phyloP scores from a whole-genome alignment of 2,329 filamentous ascomycete genomes.

The Decorospora gaudefroyi region DNA sequence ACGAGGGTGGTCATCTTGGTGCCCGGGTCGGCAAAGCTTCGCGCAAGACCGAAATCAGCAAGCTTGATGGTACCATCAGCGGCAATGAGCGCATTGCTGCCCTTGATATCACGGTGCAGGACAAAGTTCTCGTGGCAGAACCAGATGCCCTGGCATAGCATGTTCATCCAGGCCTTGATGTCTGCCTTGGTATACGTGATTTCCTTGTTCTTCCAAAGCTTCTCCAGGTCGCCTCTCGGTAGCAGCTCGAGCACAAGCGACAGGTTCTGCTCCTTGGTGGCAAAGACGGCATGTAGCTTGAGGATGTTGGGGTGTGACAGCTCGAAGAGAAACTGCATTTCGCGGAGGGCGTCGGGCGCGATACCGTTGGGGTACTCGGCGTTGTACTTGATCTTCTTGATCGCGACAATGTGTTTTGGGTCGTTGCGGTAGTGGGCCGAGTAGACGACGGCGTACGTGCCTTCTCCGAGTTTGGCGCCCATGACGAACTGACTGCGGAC shows the following conservation, averaged over 20 bases:
- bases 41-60: constrained; percentile 94
- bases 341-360: constrained; percentile 90
- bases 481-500: constrained; percentile 85
- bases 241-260: constrained; percentile 94
- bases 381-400: constrained; percentile 90
- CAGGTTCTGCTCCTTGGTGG: constrained; percentile 93
- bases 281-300: constrained; percentile 87
- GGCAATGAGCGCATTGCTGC: constrained; percentile 94
- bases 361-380: constrained; percentile 89
- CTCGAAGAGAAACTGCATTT: constrained; percentile 94
- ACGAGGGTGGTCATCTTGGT: constrained; percentile 89
- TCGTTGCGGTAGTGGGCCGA: constrained; percentile 77
- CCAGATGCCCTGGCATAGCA: constrained; percentile 90
- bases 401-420: constrained; percentile 77
- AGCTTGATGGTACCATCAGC: constrained; percentile 92
- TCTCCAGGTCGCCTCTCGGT: constrained; percentile 90
- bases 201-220: constrained; percentile 76
- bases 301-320: constrained; percentile 96
- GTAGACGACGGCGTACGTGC: constrained; percentile 96
- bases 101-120: constrained; percentile 97
- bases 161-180: constrained; percentile 98
- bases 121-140: constrained; percentile 96
- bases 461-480: constrained; percentile 89
- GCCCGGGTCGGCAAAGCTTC: constrained; percentile 86
- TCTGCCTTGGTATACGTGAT: constrained; percentile 85